Evolutionary conservation across 805 yeast species (phyloP).

Genomic region (Saccharomycopsis guyanensis): DNA sequence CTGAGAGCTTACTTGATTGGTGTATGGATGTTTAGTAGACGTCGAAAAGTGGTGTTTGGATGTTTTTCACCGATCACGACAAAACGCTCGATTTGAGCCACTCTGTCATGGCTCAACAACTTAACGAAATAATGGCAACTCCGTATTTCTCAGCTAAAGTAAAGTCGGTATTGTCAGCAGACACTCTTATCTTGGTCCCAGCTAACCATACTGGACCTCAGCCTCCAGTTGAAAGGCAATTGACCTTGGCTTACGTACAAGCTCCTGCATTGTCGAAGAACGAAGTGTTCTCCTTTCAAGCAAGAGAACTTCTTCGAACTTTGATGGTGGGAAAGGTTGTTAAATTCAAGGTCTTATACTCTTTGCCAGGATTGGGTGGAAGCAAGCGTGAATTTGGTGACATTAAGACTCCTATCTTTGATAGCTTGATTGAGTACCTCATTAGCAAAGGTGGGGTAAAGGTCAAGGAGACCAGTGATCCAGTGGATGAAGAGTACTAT

Average conservation of each 20-base stretch:
- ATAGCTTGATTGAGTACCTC: constrained; percentile 48
- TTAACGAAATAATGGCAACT: background rate
- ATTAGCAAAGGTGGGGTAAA: constrained; percentile 55
- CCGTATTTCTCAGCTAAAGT: constrained; percentile 52
- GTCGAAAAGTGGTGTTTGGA: background rate
- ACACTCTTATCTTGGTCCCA: constrained; percentile 57
- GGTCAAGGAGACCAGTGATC: constrained; percentile 46
- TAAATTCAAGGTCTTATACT: constrained; percentile 50
- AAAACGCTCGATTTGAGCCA: background rate
- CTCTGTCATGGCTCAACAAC: background rate
- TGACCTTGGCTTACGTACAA: constrained; percentile 58
- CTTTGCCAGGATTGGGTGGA: constrained; percentile 31
- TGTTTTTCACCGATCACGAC: background rate
- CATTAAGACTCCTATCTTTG: constrained; percentile 52
- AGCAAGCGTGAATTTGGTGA: constrained; percentile 67
- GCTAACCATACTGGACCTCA: constrained; percentile 29
- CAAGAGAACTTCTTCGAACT: constrained; percentile 55
- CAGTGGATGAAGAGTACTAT: constrained; percentile 37
- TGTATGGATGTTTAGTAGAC: too few relatives aligned
- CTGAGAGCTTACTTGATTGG: too few relatives aligned
- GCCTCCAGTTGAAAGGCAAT: constrained; percentile 46
- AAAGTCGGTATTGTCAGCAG: constrained; percentile 63
- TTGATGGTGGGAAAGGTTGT: constrained; percentile 58
- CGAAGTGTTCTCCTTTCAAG: constrained; percentile 45
- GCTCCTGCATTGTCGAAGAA: constrained; percentile 43